Percentiles rank a stretch among this genome's conserved stretches.
Conservation (phyloP, 768 basidiomycete genomes). For the Tulasnella sp. region DNA sequence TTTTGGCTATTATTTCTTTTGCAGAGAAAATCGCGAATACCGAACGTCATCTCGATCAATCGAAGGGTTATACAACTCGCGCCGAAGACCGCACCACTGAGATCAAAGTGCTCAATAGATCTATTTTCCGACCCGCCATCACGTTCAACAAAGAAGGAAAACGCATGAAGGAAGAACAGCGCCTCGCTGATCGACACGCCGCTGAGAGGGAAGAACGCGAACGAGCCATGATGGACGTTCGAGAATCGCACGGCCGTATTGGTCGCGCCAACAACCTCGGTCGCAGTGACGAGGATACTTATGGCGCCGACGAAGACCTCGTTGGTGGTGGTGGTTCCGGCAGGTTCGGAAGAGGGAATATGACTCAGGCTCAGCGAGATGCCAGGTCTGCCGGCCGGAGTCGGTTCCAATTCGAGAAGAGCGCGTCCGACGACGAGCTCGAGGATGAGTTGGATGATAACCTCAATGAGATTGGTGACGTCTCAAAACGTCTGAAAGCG, state of each 20-base stretch:
- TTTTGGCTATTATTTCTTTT: conserved; percentile 1
- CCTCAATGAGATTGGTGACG: conserved; percentile 71
- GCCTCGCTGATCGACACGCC: conserved; percentile 74
- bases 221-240: conserved; percentile 73
- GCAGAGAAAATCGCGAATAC: conserved; percentile 84
- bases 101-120: conserved; percentile 85
- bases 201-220: conserved; percentile 78
- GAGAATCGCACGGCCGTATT: conserved; percentile 78
- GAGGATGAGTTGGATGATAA: conserved; percentile 93
- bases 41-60: conserved; percentile 85
- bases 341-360: conserved; percentile 35
- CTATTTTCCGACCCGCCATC: conserved; percentile 88
- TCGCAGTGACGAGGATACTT: conserved; percentile 28
- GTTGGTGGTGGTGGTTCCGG: conserved; percentile 23
- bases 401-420: conserved; percentile 86
- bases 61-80: conserved; percentile 74
- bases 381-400: conserved; percentile 59
- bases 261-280: conserved; percentile 62
- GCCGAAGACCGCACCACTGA: conserved; percentile 93
- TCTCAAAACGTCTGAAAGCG: conserved; percentile 67
- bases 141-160: conserved; percentile 90
- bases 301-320: conserved; percentile 27
- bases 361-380: conserved; percentile 40
- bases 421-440: conserved; percentile 82
- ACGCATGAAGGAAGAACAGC: conserved; percentile 75